phyloP scores from a whole-genome alignment of 768 basidiomycete species.

The Tulasnella calospora region DNA sequence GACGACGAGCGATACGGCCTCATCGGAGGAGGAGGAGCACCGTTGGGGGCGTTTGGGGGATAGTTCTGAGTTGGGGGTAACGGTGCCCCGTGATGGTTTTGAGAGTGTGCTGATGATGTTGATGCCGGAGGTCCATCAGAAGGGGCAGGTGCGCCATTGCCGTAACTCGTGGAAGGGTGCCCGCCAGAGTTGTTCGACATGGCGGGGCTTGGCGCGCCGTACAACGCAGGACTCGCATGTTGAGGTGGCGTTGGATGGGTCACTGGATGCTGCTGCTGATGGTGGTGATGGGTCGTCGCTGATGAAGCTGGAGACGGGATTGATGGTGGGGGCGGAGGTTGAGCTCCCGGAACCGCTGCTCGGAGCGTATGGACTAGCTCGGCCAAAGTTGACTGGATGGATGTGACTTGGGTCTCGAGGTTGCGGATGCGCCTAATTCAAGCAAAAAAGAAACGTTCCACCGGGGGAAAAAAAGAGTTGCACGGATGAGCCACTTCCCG shows the following conservation, averaged over 20 bases:
- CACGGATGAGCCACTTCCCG: neutral
- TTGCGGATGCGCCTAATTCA: conserved; percentile 74
- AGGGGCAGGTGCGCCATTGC: conserved; percentile 5
- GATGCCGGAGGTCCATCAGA: neutral
- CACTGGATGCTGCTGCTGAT: neutral
- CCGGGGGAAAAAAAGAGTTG: neutral
- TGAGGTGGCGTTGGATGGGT: conserved; percentile 10
- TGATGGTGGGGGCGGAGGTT: neutral
- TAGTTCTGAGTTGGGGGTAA: neutral
- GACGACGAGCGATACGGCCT: conserved; percentile 12
- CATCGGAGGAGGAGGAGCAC: neutral
- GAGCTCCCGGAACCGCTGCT: conserved; percentile 21
- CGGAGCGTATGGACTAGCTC: conserved; percentile 79
- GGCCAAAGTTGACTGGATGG: conserved; percentile 72
- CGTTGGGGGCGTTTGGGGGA: neutral
- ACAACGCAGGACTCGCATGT: neutral
- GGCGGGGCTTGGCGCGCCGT: conserved; percentile 15
- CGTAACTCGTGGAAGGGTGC: neutral
- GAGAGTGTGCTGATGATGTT: neutral
- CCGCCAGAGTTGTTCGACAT: conserved; percentile 10
- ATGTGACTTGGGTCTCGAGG: conserved; percentile 76
- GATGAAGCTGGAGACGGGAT: conserved; percentile 14
- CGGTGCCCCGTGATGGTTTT: neutral
- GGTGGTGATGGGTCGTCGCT: neutral
- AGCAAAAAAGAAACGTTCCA: conserved; percentile 29